Evolutionary conservation across 768 basidiomycete species (phyloP), one percentile per base, ranked within the genome.

Genomic region (Favolaschia claudopus): DNA sequence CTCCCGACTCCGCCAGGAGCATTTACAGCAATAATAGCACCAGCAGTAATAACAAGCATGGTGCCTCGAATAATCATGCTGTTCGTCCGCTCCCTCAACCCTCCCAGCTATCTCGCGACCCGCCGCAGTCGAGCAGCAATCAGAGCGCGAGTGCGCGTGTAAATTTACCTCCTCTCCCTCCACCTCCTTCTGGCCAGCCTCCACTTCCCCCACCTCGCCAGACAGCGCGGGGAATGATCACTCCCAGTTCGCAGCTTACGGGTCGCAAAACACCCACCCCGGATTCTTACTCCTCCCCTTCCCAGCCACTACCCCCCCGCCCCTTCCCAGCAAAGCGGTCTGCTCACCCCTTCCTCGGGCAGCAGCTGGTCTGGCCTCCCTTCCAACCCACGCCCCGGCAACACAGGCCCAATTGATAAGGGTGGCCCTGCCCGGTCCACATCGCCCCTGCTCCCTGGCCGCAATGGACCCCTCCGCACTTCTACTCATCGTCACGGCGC

Each of bases 151-250:
- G 76, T 43, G 59, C 79, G 7, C 80, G 89, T 10, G 67, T 84
- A 2, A 78, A 80, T 47, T 81, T 87, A 8, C 87, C 88, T 9
- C 89, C 89, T 3, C 79, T 89, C 2, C 89, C 89, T 6, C 91
- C 91, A 1, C 82, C 85, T 0, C 89, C 91, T 1, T 85, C 85
- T 32, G 79, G 80, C 2, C 88, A 89, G 59, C 91, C 90, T 7
- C 87, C 87, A 7, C 78, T 71, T 10, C 82, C 82, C 37, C 77
- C 81, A n/a, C 69, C 77, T 34, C 78, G 82, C 22, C 71, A 76
- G 15, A 42, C 79, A 29, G 61, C 71, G 17, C 82, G 81, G 37
- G 66, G 55, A 24, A 54, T 64, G 37, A 46, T 34, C 37, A 64
- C 32, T 67, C 58, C 63, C 76, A 64, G 77, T 67, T 57, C 74